phyloP scores from a whole-genome alignment of 148 eudicot genomes.

The Vaccinium vitisidaea region DNA sequence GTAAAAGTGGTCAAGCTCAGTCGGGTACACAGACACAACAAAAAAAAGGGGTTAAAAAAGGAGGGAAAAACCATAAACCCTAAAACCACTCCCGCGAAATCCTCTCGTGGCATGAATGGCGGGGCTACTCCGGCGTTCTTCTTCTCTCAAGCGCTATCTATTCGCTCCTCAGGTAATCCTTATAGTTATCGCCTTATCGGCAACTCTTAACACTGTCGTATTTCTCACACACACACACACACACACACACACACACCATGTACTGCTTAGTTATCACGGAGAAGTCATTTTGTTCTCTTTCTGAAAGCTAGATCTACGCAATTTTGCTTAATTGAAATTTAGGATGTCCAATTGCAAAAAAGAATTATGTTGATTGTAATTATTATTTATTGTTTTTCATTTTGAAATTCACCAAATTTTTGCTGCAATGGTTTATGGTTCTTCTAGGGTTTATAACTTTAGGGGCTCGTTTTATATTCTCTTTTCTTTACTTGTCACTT shows the following conservation, averaged over 20 bases:
- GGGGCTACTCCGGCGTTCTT: slow-evolving; percentile 32
- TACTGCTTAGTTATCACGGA: not conserved
- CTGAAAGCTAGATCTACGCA: not conserved
- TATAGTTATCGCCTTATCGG: not conserved
- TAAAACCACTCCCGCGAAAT: not conserved
- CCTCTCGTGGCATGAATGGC: slow-evolving; percentile 22
- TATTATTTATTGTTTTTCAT: not conserved
- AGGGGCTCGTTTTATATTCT: not conserved
- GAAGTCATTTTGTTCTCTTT: not conserved
- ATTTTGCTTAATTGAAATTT: not conserved
- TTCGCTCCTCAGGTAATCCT: slow-evolving; percentile 7
- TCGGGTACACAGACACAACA: too few relatives aligned
- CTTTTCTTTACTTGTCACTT: not conserved
- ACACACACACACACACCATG: too few relatives aligned
- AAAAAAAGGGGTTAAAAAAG: not conserved
- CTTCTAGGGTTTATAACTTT: not conserved
- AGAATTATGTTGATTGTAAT: not conserved
- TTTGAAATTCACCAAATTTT: not conserved
- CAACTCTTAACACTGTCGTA: not conserved
- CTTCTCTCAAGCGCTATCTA: slow-evolving; percentile 26
- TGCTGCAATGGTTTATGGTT: not conserved
- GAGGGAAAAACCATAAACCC: slow-evolving; percentile 27
- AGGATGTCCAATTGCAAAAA: not conserved
- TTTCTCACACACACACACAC: too few relatives aligned
- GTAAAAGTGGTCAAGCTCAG: too few relatives aligned